Evolutionary conservation across 805 yeast genomes (phyloP).

Genomic region (Saccharomycopsis oosterbeekiorum): DNA sequence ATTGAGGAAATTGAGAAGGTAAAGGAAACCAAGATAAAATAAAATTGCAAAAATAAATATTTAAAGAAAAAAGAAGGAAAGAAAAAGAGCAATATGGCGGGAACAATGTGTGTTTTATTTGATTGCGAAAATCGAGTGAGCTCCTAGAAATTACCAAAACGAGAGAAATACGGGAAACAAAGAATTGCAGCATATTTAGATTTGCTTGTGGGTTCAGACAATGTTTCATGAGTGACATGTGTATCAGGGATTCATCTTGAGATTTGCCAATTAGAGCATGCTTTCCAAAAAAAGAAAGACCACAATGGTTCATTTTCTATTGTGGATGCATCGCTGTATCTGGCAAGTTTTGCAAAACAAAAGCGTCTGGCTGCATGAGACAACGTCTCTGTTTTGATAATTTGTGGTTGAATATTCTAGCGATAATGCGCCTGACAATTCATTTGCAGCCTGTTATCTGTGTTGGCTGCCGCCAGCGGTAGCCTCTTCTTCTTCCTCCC

Average conservation of each 20-base stretch:
- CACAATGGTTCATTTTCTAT: not conserved
- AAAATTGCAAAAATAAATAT: not conserved
- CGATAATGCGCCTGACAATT: no score
- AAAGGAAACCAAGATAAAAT: not conserved
- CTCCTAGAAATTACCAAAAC: not conserved
- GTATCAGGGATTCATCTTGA: not conserved
- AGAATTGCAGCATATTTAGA: not conserved
- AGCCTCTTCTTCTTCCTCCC: no score
- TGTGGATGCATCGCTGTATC: not conserved
- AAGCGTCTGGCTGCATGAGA: not conserved
- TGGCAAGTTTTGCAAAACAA: not conserved
- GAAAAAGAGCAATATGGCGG: not conserved
- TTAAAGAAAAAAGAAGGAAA: not conserved
- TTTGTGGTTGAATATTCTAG: no score
- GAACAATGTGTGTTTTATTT: not conserved
- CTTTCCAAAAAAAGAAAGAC: not conserved
- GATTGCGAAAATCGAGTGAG: not conserved
- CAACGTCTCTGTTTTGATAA: not conserved
- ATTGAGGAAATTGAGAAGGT: not conserved
- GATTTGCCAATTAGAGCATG: not conserved
- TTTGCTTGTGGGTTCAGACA: not conserved
- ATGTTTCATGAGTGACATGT: not conserved
- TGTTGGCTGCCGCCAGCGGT: no score
- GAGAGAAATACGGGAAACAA: not conserved
- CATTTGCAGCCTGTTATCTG: no score